phyloP scores from a whole-genome alignment of 306 rosid species.

The Quercus aquifolioides region DNA sequence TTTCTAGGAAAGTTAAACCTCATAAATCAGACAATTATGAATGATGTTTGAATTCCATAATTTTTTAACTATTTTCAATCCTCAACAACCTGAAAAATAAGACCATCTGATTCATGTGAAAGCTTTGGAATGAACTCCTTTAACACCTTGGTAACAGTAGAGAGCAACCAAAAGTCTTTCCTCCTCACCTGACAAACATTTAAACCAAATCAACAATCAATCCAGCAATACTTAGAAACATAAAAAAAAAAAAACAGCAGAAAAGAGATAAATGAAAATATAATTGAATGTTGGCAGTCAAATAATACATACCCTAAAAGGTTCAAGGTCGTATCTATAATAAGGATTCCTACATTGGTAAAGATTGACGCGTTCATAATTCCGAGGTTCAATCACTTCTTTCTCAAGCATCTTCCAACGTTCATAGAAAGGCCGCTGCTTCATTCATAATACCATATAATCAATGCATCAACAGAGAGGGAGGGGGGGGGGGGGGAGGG shows the following conservation, averaged over 20 bases:
- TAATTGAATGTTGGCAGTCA: background rate
- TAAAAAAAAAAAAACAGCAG: background rate
- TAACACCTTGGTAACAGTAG: slow-evolving; percentile 78
- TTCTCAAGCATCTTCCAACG: slow-evolving; percentile 98
- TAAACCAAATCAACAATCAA: slow-evolving; percentile 23
- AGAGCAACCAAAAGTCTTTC: slow-evolving; percentile 95
- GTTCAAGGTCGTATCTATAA: slow-evolving; percentile 93
- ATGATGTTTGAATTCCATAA: background rate
- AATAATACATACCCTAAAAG: slow-evolving; percentile 72
- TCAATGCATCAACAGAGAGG: background rate
- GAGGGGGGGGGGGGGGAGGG: no score
- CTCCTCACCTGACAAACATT: slow-evolving; percentile 81
- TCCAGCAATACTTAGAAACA: background rate
- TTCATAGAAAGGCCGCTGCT: slow-evolving; percentile 93
- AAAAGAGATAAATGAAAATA: background rate
- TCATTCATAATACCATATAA: slow-evolving; percentile 21
- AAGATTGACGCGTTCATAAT: slow-evolving; percentile 61
- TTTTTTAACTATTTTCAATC: background rate
- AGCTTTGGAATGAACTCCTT: slow-evolving; percentile 87
- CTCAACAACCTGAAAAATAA: slow-evolving; percentile 79
- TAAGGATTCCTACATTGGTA: slow-evolving; percentile 57
- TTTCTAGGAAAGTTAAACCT: background rate
- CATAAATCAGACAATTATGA: background rate
- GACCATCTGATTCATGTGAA: slow-evolving; percentile 96
- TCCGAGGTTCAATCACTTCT: slow-evolving; percentile 97